These are phyloP conservation scores for Monosporascus sp. DNA, from an alignment of 2,329 filamentous ascomycete species.

Conservation along the genomic window DNA sequence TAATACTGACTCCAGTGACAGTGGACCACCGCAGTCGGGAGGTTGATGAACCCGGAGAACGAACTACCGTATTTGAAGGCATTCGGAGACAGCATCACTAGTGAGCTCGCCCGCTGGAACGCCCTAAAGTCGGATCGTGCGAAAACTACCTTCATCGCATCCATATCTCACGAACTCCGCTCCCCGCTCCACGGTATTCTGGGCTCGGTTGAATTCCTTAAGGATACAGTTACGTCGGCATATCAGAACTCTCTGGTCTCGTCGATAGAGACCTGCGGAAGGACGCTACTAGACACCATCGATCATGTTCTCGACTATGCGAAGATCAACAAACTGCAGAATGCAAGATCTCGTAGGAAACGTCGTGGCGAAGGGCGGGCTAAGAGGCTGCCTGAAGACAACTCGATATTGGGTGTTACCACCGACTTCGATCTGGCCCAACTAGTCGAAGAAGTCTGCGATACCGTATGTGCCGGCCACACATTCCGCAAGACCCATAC, in stretches of 20 bases:
- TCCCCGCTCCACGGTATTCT: slow-evolving; percentile 53
- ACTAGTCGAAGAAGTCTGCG: slow-evolving; percentile 33
- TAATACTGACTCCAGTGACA: no score
- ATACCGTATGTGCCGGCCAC: slow-evolving; percentile 33
- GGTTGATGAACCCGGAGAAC: slow-evolving; percentile 31
- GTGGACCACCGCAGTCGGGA: slow-evolving; percentile 27
- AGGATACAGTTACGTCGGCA: slow-evolving; percentile 32
- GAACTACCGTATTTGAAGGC: slow-evolving; percentile 29
- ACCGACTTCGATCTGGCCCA: slow-evolving; percentile 26
- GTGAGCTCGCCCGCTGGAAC: slow-evolving; percentile 48
- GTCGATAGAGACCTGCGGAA: slow-evolving; percentile 41
- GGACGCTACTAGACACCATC: slow-evolving; percentile 43
- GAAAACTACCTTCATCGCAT: slow-evolving; percentile 54
- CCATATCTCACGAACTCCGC: slow-evolving; percentile 53
- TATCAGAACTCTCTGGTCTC: slow-evolving; percentile 38
- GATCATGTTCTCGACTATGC: slow-evolving; percentile 43
- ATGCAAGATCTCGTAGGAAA: slow-evolving; percentile 15
- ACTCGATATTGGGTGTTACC: slow-evolving; percentile 25
- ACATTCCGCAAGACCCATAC: slow-evolving; percentile 27
- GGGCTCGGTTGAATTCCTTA: slow-evolving; percentile 44
- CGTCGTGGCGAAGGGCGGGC: slow-evolving; percentile 14
- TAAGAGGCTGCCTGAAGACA: slow-evolving; percentile 12
- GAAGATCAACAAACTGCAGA: slow-evolving; percentile 32
- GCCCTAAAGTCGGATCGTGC: slow-evolving; percentile 45
- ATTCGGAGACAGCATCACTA: slow-evolving; percentile 48